A percentile compares a stretch with the other conserved stretches of the same genome.
Conservation (phyloP, 129 eudicot species). For the Ambrosia artemisiifolia region DNA sequence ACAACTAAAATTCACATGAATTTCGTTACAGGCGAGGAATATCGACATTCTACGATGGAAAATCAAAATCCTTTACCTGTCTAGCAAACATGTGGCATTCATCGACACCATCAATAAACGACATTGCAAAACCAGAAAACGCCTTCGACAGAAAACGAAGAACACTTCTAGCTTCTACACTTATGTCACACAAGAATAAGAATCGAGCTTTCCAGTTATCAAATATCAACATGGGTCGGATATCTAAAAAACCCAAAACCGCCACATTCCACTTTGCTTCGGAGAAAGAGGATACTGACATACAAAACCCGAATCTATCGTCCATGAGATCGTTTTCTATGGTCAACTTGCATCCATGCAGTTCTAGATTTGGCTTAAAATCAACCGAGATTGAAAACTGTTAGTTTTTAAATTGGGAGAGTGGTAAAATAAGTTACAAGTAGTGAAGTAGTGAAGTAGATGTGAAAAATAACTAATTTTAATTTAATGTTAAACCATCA, state of each 20-base stretch:
- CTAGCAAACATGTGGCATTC: slow-evolving; percentile 43
- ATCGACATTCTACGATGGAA: slow-evolving; percentile 61
- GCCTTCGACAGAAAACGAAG: slow-evolving; percentile 44
- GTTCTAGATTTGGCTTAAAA: slow-evolving; percentile 20
- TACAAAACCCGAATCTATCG: slow-evolving; percentile 11
- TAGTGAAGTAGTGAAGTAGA: too few species aligned
- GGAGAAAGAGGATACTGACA: neutral
- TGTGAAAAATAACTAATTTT: neutral
- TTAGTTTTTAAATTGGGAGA: slow-evolving; percentile 7
- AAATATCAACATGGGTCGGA: slow-evolving; percentile 24
- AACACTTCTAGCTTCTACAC: slow-evolving; percentile 38
- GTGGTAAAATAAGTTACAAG: neutral
- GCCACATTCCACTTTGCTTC: slow-evolving; percentile 35
- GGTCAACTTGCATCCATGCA: slow-evolving; percentile 50
- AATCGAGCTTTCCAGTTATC: slow-evolving; percentile 21
- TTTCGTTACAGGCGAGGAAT: slow-evolving; percentile 51
- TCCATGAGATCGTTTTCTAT: slow-evolving; percentile 51
- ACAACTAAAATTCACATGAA: neutral
- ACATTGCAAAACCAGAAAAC: slow-evolving; percentile 62
- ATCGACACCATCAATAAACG: slow-evolving; percentile 37
- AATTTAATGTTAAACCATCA: too few species aligned
- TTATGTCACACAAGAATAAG: slow-evolving; percentile 23
- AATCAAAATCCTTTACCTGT: slow-evolving; percentile 62
- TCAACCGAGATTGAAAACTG: slow-evolving; percentile 21
- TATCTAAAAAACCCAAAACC: slow-evolving; percentile 40